These are phyloP conservation scores for Neostapfia colusana DNA, from an alignment of 176 grass and related monocot species.

Conservation along the genomic window DNA sequence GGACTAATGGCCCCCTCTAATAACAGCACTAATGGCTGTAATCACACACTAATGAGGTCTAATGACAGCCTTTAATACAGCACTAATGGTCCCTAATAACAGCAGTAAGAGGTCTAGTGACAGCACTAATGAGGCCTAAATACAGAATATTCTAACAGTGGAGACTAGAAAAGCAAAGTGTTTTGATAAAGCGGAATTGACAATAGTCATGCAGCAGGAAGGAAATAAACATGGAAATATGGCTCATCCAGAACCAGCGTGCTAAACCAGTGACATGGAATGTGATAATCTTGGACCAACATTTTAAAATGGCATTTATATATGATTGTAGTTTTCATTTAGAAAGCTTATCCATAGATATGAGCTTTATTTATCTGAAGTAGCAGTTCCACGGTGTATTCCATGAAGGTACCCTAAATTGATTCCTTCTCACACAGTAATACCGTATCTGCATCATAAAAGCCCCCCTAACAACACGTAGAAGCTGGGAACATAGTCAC, in stretches of 20 bases:
- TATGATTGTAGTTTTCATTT: constrained; percentile 8
- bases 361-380: not conserved
- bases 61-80: too few relatives aligned
- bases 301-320: constrained; percentile 15
- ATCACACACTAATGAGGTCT: too few relatives aligned
- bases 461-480: not conserved
- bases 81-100: too few relatives aligned
- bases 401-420: constrained; percentile 4
- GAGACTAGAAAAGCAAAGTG: not conserved
- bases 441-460: constrained; percentile 19
- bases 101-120: too few relatives aligned
- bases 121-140: too few relatives aligned
- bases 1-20: too few relatives aligned
- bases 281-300: not conserved
- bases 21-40: too few relatives aligned
- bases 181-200: not conserved
- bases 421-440: not conserved
- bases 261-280: not conserved
- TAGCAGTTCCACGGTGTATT: not conserved
- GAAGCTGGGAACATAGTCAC: not conserved
- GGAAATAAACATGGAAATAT: constrained; percentile 27
- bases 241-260: not conserved
- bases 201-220: constrained; percentile 25
- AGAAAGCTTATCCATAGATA: constrained; percentile 22
- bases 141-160: too few relatives aligned